These are phyloP conservation scores for Gastrodia elata DNA, from an alignment of 106 monocot genomes.

Conservation along the genomic window DNA sequence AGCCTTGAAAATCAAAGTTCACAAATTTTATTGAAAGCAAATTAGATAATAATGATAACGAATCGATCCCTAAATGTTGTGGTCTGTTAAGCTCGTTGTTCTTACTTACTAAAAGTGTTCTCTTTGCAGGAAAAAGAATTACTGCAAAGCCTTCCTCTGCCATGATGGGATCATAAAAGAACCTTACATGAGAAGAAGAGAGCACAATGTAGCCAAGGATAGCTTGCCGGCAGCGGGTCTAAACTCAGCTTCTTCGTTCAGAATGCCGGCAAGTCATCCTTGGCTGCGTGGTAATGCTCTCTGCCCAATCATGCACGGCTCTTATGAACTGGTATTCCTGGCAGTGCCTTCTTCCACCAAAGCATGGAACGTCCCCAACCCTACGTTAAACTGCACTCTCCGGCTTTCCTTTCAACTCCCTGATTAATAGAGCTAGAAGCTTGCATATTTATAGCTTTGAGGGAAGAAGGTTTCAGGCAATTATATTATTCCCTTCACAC, in stretches of 20 bases:
- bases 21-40: too few relatives aligned
- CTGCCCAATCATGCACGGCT: constrained; percentile 16
- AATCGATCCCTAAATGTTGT: too few relatives aligned
- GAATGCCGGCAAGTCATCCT: constrained; percentile 47
- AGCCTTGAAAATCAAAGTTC: too few relatives aligned
- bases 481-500: neutral
- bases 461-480: too few relatives aligned
- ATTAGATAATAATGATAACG: too few relatives aligned
- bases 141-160: neutral
- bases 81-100: too few relatives aligned
- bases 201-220: constrained; percentile 39
- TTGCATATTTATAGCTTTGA: neutral
- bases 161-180: neutral
- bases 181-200: constrained; percentile 31
- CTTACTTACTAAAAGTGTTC: neutral
- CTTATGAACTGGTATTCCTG: neutral
- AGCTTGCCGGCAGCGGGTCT: constrained; percentile 20
- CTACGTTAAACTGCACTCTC: too few relatives aligned
- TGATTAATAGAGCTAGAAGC: neutral
- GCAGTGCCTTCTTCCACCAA: neutral
- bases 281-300: constrained; percentile 35
- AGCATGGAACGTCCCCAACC: too few relatives aligned
- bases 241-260: neutral
- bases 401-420: too few relatives aligned
- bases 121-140: neutral